These are phyloP conservation scores for Escallonia rubra DNA, from an alignment of 129 eudicot genomes.

Conservation along the genomic window DNA sequence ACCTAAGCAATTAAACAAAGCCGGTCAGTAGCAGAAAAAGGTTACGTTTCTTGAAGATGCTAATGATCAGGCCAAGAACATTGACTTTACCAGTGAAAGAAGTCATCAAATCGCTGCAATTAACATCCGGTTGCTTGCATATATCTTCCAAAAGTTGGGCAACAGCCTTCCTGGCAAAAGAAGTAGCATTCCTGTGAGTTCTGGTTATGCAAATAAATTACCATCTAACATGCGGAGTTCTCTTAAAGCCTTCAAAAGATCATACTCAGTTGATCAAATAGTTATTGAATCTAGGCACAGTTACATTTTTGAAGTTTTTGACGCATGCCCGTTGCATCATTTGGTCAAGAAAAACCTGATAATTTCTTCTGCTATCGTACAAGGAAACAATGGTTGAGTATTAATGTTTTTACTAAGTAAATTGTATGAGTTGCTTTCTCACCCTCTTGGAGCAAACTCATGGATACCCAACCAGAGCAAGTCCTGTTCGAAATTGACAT, in stretches of 20 bases:
- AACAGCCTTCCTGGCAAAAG: constrained; percentile 38
- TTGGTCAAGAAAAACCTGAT: too few relatives aligned
- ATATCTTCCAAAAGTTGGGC: constrained; percentile 45
- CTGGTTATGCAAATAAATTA: too few relatives aligned
- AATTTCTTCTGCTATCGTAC: too few relatives aligned
- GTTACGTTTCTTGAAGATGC: background rate
- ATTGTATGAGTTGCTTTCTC: constrained; percentile 23
- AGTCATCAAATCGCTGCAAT: constrained; percentile 54
- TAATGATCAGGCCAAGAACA: background rate
- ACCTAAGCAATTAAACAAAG: constrained; percentile 33
- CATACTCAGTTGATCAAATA: too few relatives aligned
- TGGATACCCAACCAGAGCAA: constrained; percentile 68
- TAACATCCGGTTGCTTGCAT: constrained; percentile 41
- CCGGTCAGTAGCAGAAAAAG: background rate
- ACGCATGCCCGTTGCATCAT: too few relatives aligned
- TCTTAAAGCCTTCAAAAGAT: too few relatives aligned
- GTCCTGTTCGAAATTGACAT: constrained; percentile 25
- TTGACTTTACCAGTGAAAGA: constrained; percentile 53
- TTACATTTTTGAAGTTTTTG: too few relatives aligned
- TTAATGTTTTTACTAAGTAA: too few relatives aligned
- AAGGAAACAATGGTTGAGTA: too few relatives aligned
- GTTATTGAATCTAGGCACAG: too few relatives aligned
- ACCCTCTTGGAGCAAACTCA: constrained; percentile 80
- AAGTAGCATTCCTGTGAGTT: background rate
- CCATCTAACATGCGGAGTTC: too few relatives aligned